Conservation (phyloP, 305 asterid species). For the Rubia peregrina region DNA sequence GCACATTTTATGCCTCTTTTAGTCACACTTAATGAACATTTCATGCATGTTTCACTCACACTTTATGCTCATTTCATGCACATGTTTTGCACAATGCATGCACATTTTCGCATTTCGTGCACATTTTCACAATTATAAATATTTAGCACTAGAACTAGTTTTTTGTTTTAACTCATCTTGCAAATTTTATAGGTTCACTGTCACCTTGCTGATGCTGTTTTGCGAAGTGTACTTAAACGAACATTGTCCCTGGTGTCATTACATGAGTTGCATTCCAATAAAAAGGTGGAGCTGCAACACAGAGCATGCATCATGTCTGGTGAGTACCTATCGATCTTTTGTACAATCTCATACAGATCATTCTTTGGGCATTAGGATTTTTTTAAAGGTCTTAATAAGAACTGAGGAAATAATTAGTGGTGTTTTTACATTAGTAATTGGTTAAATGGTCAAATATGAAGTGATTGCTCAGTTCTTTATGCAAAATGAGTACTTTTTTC, state of each 20-base stretch:
- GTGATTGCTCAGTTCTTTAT: too few species aligned
- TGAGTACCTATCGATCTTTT: conserved; percentile 19
- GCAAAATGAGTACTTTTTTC: too few species aligned
- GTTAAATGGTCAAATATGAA: too few species aligned
- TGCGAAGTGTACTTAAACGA: conserved; percentile 41
- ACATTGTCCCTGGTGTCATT: conserved; percentile 45
- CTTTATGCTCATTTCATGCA: background rate
- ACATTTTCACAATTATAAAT: background rate
- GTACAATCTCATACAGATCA: background rate
- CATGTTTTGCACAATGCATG: background rate
- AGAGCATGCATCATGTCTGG: conserved; percentile 30
- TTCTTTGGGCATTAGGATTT: background rate
- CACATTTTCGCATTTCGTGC: background rate
- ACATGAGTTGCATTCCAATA: conserved; percentile 42
- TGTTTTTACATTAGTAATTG: too few species aligned
- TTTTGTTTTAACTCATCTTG: background rate
- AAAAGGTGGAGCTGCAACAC: conserved; percentile 42
- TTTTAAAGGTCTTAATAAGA: too few species aligned
- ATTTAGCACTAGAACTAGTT: background rate
- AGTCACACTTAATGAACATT: background rate
- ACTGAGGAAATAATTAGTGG: too few species aligned
- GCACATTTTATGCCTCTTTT: background rate
- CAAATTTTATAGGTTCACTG: conserved; percentile 23
- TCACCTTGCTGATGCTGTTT: conserved; percentile 34
- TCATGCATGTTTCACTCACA: background rate